Conservation (phyloP, 1,284 basidiomycete genomes). For the Austroboletus novae-zelandiae region DNA sequence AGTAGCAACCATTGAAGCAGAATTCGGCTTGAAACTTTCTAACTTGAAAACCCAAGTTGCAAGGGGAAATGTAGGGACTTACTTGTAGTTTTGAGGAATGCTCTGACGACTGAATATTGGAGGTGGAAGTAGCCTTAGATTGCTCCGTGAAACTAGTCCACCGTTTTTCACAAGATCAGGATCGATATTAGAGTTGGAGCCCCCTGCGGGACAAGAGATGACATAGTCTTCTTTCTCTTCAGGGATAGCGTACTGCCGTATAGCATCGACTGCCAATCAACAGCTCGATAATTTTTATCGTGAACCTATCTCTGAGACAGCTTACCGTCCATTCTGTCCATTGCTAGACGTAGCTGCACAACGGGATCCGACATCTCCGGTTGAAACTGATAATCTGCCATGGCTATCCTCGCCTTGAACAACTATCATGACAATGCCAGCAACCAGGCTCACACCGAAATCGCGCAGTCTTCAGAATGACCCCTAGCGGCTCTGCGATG, state of each 20-base stretch:
- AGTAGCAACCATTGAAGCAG: slow-evolving; percentile 66
- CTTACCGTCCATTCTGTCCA: slow-evolving; percentile 80
- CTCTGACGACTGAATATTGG: slow-evolving; percentile 80
- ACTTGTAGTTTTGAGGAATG: slow-evolving; percentile 81
- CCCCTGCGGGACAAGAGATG: slow-evolving; percentile 27
- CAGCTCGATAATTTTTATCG: slow-evolving; percentile 7
- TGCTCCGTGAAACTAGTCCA: slow-evolving; percentile 39
- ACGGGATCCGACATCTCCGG: slow-evolving; percentile 72
- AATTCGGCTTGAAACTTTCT: slow-evolving; percentile 71
- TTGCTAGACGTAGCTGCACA: slow-evolving; percentile 62
- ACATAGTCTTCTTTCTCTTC: slow-evolving; percentile 64
- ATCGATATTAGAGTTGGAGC: slow-evolving; percentile 34
- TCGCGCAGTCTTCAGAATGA: slow-evolving; percentile 78
- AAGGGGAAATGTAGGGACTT: background rate
- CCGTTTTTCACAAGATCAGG: slow-evolving; percentile 25
- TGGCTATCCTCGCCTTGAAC: slow-evolving; percentile 50
- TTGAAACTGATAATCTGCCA: slow-evolving; percentile 90
- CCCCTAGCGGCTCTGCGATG: slow-evolving; percentile 73
- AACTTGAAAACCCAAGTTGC: background rate
- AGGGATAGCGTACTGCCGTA: slow-evolving; percentile 66
- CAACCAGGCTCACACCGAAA: slow-evolving; percentile 73
- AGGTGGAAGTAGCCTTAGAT: slow-evolving; percentile 75
- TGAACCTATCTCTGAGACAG: background rate
- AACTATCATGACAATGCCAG: background rate
- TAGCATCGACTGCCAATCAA: slow-evolving; percentile 58